Conservation (phyloP, 306 rosid genomes). For the Coriaria nepalensis region DNA sequence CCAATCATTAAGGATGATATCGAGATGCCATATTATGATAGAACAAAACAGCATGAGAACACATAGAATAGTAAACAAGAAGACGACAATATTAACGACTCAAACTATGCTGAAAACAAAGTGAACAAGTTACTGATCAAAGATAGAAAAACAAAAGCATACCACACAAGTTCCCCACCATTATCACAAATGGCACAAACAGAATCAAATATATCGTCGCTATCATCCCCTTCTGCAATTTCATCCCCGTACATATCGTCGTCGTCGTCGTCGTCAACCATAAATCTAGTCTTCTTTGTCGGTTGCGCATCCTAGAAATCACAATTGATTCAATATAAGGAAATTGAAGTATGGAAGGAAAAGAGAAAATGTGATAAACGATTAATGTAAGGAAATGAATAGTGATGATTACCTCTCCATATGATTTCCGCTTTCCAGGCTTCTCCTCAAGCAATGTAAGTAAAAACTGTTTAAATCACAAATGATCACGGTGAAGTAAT, state of each 20-base stretch:
- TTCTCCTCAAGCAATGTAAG: slow-evolving; percentile 36
- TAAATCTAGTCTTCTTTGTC: slow-evolving; percentile 45
- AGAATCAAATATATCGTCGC: slow-evolving; percentile 57
- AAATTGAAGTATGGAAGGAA: slow-evolving; percentile 2
- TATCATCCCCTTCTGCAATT: slow-evolving; percentile 44
- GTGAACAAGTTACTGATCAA: no score
- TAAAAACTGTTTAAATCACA: slow-evolving; percentile 51
- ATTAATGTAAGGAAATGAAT: not conserved
- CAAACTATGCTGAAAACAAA: no score
- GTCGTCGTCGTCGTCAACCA: slow-evolving; percentile 48
- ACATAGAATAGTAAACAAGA: not conserved
- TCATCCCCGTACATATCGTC: slow-evolving; percentile 31
- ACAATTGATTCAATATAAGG: slow-evolving; percentile 7
- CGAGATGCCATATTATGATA: no score
- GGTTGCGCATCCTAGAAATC: slow-evolving; percentile 48
- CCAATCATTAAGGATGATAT: no score
- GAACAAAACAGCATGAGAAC: no score
- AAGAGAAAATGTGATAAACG: no score
- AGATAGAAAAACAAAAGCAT: slow-evolving; percentile 9
- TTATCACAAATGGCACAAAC: slow-evolving; percentile 88
- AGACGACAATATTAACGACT: no score
- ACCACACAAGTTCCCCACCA: slow-evolving; percentile 72
- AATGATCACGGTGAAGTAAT: slow-evolving; percentile 7
- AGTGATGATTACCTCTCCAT: slow-evolving; percentile 38
- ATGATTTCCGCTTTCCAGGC: slow-evolving; percentile 25